Base-by-base conservation (phyloP, 2,329 filamentous ascomycete species). In the Paracorniculantispora psalliotae region DNA sequence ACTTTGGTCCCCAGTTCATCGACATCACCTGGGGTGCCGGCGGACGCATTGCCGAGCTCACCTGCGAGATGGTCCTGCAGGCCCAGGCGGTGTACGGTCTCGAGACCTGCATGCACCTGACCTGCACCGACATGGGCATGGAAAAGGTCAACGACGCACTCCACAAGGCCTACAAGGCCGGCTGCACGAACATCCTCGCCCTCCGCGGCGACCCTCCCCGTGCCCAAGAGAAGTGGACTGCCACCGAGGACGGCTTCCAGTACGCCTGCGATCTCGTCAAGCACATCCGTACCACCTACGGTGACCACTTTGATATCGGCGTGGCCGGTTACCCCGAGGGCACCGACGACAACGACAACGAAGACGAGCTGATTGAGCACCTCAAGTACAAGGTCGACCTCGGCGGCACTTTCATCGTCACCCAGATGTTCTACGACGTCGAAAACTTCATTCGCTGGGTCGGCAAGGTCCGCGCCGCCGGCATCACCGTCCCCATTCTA, bases 371-470 rank as follows among this genome's bases (percentile, higher is more conserved):
- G 68, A 85, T 99, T 63, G 88, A 94, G 64, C 94, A 97, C 72
- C 77, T 99, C 69, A 97, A 97, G 78, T 90, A 97, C 74, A 99
- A 99, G 79, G 88, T 97, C 35, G 94, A 99, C 71, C 90, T 91
- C 61, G 94, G 94, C 54, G 92, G 89, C 62, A 88, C 89, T 7
- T 99, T 97, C 72, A 90, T 99, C 63, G 90, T 99, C 57, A 97
- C 94, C 0, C 94, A 99, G 77, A 99, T 99, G 94, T 97, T 97
- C 77, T 99, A 99, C 79, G 93, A 99, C 69, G 92, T 86, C 52
- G 93, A 99, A 69, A 93, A 94, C 71, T 99, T 99, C 75, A 76
- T 97, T 57, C 83, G 87, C 56, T 99, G 94, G 94, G 89, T 96
- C 39, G 80, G 84, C 65, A 94, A 90, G 71, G 92, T 93, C 61